Evolutionary conservation across 257 asterid genomes (phyloP).

Genomic region (Coffea eugenioides): DNA sequence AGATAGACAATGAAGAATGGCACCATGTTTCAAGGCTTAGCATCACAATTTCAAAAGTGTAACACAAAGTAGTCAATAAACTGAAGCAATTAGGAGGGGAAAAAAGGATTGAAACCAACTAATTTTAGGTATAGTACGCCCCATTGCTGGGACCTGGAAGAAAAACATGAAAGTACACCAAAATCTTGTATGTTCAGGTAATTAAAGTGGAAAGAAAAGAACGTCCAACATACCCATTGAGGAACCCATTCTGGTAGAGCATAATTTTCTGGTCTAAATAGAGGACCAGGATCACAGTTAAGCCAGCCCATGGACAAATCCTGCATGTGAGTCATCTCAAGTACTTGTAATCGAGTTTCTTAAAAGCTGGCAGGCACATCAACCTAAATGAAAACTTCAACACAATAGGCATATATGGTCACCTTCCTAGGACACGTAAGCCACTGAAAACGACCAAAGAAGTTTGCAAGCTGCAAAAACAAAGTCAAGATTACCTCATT

Average conservation of each 20-base stretch:
- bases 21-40: too few species aligned
- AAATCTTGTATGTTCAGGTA: background rate
- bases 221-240: constrained; percentile 53
- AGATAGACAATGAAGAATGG: background rate
- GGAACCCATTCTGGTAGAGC: constrained; percentile 72
- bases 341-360: constrained; percentile 16
- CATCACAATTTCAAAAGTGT: background rate
- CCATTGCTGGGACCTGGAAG: background rate
- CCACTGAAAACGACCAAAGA: constrained; percentile 86
- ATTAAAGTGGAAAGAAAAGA: background rate
- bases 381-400: constrained; percentile 4
- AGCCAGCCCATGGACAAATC: constrained; percentile 97
- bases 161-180: background rate
- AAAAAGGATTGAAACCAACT: background rate
- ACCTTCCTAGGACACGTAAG: constrained; percentile 98
- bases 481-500: constrained; percentile 9
- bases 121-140: background rate
- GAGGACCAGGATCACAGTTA: constrained; percentile 84
- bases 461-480: constrained; percentile 73
- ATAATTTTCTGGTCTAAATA: constrained; percentile 75
- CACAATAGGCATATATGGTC: constrained; percentile 18
- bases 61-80: background rate
- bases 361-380: constrained; percentile 9
- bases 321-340: constrained; percentile 36
- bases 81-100: background rate